A percentile compares a stretch with the other conserved stretches of the same genome.
Conservation (phyloP, 75 land plant species). For the Azolla pinnata region DNA sequence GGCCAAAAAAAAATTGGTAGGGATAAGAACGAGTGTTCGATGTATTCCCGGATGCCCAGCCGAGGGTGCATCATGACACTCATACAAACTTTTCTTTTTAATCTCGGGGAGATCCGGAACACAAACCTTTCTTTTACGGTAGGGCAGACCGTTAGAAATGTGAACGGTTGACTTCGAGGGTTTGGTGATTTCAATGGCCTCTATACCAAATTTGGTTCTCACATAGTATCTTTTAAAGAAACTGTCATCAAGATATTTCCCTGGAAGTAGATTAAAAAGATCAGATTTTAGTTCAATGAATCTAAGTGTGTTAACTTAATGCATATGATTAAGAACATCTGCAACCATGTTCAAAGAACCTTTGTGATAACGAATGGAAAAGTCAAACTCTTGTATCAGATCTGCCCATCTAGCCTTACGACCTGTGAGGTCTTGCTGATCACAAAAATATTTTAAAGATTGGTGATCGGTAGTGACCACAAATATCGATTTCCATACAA, state of each 20-base stretch:
- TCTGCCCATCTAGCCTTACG: conserved; percentile 12
- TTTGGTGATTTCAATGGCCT: no score
- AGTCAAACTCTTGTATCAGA: conserved; percentile 12
- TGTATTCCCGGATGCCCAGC: neutral
- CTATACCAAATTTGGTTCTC: no score
- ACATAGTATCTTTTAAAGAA: no score
- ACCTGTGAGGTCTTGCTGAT: conserved; percentile 6
- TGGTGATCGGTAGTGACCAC: conserved; percentile 9
- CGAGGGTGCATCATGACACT: conserved; percentile 4
- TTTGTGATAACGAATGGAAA: neutral
- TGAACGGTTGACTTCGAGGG: no score
- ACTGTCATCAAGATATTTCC: no score
- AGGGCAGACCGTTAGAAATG: no score
- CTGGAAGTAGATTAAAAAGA: no score
- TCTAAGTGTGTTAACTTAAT: neutral
- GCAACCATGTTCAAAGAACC: conserved; percentile 4
- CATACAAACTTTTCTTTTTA: neutral
- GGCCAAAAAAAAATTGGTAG: conserved; percentile 25
- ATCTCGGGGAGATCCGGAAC: neutral
- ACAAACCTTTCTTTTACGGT: neutral
- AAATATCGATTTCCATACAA: neutral
- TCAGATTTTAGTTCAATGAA: no score
- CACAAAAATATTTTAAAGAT: conserved; percentile 8
- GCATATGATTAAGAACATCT: neutral
- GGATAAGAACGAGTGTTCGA: conserved; percentile 9